Evolutionary conservation across 768 basidiomycete species (phyloP).

Genomic region (Pulveroboletus sp.): DNA sequence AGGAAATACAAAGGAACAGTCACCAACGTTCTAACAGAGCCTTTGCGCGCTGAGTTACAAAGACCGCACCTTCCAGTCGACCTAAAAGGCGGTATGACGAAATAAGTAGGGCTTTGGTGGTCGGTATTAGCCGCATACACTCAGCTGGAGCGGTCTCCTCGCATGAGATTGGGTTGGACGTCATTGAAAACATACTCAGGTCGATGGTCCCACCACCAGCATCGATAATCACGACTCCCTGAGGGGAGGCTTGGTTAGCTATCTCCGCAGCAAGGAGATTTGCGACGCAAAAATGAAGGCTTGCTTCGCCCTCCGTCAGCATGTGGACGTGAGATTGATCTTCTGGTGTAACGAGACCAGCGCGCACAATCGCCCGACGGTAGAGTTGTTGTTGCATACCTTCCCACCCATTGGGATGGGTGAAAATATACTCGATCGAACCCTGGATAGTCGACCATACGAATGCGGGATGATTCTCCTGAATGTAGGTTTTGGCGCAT

Average conservation of each 20-base stretch:
- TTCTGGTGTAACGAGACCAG: slow-evolving; percentile 12
- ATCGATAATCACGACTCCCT: slow-evolving; percentile 31
- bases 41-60: slow-evolving; percentile 39
- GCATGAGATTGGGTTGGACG: slow-evolving; percentile 17
- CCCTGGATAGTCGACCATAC: slow-evolving; percentile 13
- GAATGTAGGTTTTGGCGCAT: slow-evolving; percentile 12
- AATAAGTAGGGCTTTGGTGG: neutral
- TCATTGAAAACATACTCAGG: slow-evolving; percentile 33
- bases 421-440: slow-evolving; percentile 19
- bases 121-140: slow-evolving; percentile 8
- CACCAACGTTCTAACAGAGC: slow-evolving; percentile 33
- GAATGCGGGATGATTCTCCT: slow-evolving; percentile 10
- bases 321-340: slow-evolving; percentile 11
- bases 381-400: too few species aligned
- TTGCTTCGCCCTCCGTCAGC: slow-evolving; percentile 6
- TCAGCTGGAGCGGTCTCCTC: slow-evolving; percentile 32
- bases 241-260: slow-evolving; percentile 16
- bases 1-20: neutral
- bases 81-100: slow-evolving; percentile 22
- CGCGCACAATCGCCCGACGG: neutral
- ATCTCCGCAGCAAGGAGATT: neutral
- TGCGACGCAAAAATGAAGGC: too few species aligned
- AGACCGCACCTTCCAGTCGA: slow-evolving; percentile 43
- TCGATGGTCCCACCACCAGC: slow-evolving; percentile 13
- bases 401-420: slow-evolving; percentile 10